These are phyloP conservation scores for Hypoxylon rubiginosum DNA, from an alignment of 2,329 filamentous ascomycete species.

Conservation along the genomic window DNA sequence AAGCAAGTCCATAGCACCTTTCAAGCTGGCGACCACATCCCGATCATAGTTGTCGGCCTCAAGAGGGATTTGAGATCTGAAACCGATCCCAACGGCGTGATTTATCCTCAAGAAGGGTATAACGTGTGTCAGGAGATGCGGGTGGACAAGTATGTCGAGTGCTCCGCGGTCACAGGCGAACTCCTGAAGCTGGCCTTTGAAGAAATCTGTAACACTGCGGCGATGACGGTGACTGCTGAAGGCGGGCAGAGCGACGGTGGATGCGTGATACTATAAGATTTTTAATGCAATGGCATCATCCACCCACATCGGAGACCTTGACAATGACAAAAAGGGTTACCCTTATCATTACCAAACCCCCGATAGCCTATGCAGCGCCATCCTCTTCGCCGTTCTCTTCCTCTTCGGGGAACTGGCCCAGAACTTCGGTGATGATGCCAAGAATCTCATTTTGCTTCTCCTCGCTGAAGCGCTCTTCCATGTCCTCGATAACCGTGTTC, in stretches of 20 bases:
- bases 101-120: conserved; percentile 73
- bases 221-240: conserved; percentile 59
- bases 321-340: background rate
- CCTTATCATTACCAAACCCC: conserved; percentile 31
- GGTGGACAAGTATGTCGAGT: conserved; percentile 74
- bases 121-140: conserved; percentile 69
- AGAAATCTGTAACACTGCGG: conserved; percentile 70
- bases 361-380: conserved; percentile 55
- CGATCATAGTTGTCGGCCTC: conserved; percentile 69
- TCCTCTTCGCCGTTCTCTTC: conserved; percentile 54
- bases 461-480: conserved; percentile 70
- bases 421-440: conserved; percentile 66
- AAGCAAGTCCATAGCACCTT: conserved; percentile 67
- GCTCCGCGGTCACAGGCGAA: conserved; percentile 72
- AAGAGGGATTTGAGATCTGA: conserved; percentile 72
- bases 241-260: conserved; percentile 69
- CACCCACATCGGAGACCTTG: background rate
- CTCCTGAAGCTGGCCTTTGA: conserved; percentile 70
- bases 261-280: conserved; percentile 54
- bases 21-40: conserved; percentile 61
- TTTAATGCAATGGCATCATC: background rate
- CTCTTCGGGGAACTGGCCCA: conserved; percentile 64
- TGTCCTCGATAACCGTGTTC: conserved; percentile 75
- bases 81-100: conserved; percentile 70
- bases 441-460: conserved; percentile 72